Percentiles rank a stretch among this genome's conserved stretches.
Conservation (phyloP, 2,329 filamentous ascomycete species). For the Cytospora chrysosperma region DNA sequence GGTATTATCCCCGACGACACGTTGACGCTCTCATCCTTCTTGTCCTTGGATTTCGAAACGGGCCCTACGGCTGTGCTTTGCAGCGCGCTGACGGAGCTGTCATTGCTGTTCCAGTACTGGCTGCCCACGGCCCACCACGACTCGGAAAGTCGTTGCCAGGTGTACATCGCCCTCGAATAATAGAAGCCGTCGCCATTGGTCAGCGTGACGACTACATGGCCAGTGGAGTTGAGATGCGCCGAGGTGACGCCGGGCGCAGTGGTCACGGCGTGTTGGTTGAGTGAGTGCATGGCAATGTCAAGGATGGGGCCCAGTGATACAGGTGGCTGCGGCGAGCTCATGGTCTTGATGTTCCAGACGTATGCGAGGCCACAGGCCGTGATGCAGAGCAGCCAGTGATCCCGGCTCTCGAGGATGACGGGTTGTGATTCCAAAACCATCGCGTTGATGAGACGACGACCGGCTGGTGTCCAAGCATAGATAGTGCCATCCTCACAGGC, state of each 20-base stretch:
- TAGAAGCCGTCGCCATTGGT: conserved; percentile 93
- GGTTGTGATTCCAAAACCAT: conserved; percentile 88
- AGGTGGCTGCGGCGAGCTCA: conserved; percentile 83
- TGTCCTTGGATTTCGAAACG: conserved; percentile 48
- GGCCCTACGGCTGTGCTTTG: conserved; percentile 68
- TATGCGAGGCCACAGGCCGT: conserved; percentile 86
- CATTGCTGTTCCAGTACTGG: conserved; percentile 98
- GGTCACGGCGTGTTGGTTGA: conserved; percentile 73
- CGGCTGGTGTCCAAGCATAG: conserved; percentile 89
- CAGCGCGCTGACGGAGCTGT: conserved; percentile 80
- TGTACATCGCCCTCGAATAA: conserved; percentile 81
- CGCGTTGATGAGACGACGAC: conserved; percentile 79
- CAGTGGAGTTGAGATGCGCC: conserved; percentile 84
- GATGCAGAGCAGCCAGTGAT: conserved; percentile 86
- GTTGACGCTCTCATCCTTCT: conserved; percentile 48
- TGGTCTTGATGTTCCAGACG: conserved; percentile 87
- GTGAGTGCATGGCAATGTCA: conserved; percentile 77
- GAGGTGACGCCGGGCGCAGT: conserved; percentile 83
- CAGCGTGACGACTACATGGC: conserved; percentile 82
- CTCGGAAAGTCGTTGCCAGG: conserved; percentile 95
- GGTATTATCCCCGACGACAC: conserved; percentile 92
- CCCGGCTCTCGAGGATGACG: conserved; percentile 87
- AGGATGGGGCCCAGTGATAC: conserved; percentile 85
- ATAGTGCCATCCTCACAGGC: conserved; percentile 91
- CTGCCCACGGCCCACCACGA: conserved; percentile 97